A percentile compares a stretch with the other conserved stretches of the same genome.
Conservation (phyloP, 129 eudicot species). For the Erigeron canadensis region DNA sequence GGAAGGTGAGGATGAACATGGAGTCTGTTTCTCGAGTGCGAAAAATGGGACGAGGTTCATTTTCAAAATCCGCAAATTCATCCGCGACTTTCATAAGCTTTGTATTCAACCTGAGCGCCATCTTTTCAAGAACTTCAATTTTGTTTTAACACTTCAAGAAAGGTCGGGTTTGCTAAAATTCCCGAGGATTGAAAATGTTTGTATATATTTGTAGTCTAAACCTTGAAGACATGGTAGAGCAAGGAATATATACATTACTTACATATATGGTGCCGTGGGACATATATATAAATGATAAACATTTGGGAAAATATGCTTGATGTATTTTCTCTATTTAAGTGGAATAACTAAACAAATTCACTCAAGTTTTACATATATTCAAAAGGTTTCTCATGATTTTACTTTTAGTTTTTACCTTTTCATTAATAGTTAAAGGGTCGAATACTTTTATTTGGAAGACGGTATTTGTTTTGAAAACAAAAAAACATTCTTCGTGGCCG, state of each 20-base stretch:
- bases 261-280: too few relatives aligned
- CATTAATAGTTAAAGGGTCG: too few relatives aligned
- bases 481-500: too few relatives aligned
- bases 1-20: conserved; percentile 48
- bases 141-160: not conserved
- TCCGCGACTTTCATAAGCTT: conserved; percentile 41
- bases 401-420: too few relatives aligned
- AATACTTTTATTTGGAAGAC: too few relatives aligned
- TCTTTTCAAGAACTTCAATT: not conserved
- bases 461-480: too few relatives aligned
- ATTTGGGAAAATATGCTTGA: too few relatives aligned
- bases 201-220: conserved; percentile 4
- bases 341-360: too few relatives aligned
- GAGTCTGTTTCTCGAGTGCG: conserved; percentile 43
- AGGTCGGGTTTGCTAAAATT: not conserved
- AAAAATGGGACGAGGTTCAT: conserved; percentile 39
- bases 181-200: not conserved
- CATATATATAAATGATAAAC: too few relatives aligned
- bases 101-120: conserved; percentile 37
- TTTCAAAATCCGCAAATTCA: conserved; percentile 40
- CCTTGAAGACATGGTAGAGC: conserved; percentile 10
- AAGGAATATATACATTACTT: conserved; percentile 37
- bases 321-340: too few relatives aligned
- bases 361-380: too few relatives aligned
- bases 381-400: too few relatives aligned